Evolutionary conservation across 345 rosid genomes (phyloP).

Genomic region (Euphorbia peplus): DNA sequence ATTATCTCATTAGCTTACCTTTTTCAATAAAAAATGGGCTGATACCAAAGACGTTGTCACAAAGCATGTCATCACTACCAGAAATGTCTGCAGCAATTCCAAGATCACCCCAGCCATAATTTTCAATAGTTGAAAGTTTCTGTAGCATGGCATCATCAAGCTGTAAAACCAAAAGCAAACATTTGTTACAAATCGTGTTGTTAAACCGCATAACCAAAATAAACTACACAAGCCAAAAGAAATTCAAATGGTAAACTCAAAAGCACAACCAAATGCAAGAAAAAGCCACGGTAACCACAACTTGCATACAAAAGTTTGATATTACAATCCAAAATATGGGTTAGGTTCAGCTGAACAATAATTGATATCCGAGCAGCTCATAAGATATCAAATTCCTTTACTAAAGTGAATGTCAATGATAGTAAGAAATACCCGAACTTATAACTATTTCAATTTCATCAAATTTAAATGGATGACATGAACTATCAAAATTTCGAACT

Average conservation of each 20-base stretch:
- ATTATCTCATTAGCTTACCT: conserved; percentile 40
- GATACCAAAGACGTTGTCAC: conserved; percentile 58
- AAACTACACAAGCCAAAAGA: not conserved
- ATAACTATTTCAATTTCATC: too few relatives aligned
- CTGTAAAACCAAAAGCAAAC: conserved; percentile 35
- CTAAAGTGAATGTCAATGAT: too few relatives aligned
- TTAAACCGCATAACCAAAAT: not conserved
- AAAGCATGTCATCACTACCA: conserved; percentile 38
- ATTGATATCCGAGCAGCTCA: not conserved
- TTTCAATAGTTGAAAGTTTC: conserved; percentile 54
- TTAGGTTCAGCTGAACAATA: not conserved
- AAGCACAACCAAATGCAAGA: not conserved
- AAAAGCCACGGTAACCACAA: not conserved
- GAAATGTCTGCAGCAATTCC: conserved; percentile 30
- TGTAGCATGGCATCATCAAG: conserved; percentile 26
- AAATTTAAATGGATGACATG: too few relatives aligned
- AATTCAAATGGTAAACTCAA: not conserved
- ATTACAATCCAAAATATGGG: not conserved
- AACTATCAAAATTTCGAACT: too few relatives aligned
- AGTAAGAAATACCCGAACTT: too few relatives aligned
- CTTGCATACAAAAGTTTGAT: not conserved
- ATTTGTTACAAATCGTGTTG: not conserved
- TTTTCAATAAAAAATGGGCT: conserved; percentile 71
- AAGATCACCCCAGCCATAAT: conserved; percentile 79
- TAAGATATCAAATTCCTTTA: not conserved